Evolutionary conservation across 139 green algal species (phyloP), one percentile per base, ranked within the genome.

Genomic region (Auxenochlorella pyrenoidosa): DNA sequence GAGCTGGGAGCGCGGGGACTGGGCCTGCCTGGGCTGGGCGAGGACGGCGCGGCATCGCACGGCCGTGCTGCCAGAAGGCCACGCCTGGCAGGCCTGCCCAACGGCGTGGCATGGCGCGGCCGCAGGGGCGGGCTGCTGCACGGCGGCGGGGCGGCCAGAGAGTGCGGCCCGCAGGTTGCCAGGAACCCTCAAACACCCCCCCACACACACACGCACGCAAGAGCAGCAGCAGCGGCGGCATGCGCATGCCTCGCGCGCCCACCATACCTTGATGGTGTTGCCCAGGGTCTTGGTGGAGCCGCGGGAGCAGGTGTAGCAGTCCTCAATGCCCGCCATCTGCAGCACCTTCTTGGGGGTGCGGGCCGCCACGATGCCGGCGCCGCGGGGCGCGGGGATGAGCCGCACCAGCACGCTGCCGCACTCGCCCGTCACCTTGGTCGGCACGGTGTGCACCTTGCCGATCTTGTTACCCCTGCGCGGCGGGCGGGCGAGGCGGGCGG

Each of bases 321-420:
- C 98, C 87, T 99, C 97, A 89, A 99, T 98, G 63, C 98, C 98
- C 15, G 98, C 98, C 95, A 99, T 99, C 93, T 99, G 95, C 91
- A 99, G 93, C 87, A 99, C 97, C 95, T 99, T 99, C 96, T 99
- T 99, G 91, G 98, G 96, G 72, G 96, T 96, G 79, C 94, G 95
- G 12, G 98, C 97, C 41, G 98, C 98, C 63, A 99, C 98, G 88
- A 99, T 98, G 77, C 98, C 70, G 70, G 70, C 96, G 93, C 98
- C 98, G 75, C 95, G 94, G 70, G 98, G 98, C n/a, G 98, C 98
- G 43, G 98, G 98, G 84, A 99, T 97, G 63, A 99, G 95, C 85
- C 98, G 96, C 86, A 99, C 91, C 44, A 92, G 95, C 41, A 99
- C 97, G 36, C 92, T 97, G 86, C 98, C 98, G 93, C 98, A 99